phyloP scores from a whole-genome alignment of 768 basidiomycete species.

The Cantharellus cinnabarinus region DNA sequence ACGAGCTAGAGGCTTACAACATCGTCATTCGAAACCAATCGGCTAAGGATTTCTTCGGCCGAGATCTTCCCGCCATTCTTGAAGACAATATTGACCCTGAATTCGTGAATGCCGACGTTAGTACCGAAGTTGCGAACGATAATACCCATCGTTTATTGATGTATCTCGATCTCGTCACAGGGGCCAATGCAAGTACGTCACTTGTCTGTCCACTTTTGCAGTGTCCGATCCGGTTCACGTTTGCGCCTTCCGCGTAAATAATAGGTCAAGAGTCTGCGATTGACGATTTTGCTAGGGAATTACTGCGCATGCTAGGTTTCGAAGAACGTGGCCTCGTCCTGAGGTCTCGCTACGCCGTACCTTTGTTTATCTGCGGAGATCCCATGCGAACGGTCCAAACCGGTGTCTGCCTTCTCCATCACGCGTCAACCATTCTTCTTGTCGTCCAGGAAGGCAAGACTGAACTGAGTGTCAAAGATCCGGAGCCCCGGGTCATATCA shows the following conservation, averaged over 20 bases:
- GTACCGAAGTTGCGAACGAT: neutral
- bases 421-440: constrained; percentile 11
- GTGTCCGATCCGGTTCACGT: too few relatives aligned
- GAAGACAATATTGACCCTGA: neutral
- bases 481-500: constrained; percentile 17
- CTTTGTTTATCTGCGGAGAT: constrained; percentile 16
- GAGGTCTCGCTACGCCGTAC: neutral
- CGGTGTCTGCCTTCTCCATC: constrained; percentile 16
- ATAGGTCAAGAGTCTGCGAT: neutral
- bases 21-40: neutral
- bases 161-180: neutral
- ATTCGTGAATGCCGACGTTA: neutral
- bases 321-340: neutral
- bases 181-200: neutral
- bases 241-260: too few relatives aligned
- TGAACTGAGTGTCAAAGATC: constrained; percentile 11
- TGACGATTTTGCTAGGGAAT: neutral
- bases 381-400: constrained; percentile 10
- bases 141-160: neutral
- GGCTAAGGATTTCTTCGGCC: neutral
- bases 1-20: neutral
- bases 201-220: too few relatives aligned
- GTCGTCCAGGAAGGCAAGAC: constrained; percentile 14
- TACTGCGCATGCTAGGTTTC: neutral
- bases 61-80: constrained; percentile 8